Evolutionary conservation across 331 rosid species (phyloP).

Genomic region (Phaseolus coccineus): DNA sequence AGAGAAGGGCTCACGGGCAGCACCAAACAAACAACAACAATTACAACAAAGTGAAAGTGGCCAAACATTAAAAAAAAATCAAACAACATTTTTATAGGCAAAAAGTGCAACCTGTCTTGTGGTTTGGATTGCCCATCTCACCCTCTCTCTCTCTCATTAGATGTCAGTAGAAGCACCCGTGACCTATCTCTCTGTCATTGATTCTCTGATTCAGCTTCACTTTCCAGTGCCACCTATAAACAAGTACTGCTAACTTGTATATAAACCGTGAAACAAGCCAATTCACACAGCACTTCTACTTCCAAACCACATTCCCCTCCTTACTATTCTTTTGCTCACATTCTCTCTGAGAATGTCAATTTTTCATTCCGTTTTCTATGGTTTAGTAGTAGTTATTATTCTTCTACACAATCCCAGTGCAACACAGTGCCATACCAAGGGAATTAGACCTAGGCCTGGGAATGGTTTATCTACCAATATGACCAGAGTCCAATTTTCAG

Average conservation of each 20-base stretch:
- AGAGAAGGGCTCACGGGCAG: slow-evolving; percentile 80
- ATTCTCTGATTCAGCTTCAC: slow-evolving; percentile 63
- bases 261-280: slow-evolving; percentile 48
- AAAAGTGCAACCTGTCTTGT: slow-evolving; percentile 55
- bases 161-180: slow-evolving; percentile 81
- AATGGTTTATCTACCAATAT: slow-evolving; percentile 46
- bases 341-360: slow-evolving; percentile 60
- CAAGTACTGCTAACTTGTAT: slow-evolving; percentile 43
- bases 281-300: slow-evolving; percentile 35
- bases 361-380: slow-evolving; percentile 49
- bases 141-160: slow-evolving; percentile 17
- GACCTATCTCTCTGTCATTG: slow-evolving; percentile 61
- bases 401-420: slow-evolving; percentile 55
- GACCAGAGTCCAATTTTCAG: slow-evolving; percentile 73
- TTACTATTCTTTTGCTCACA: slow-evolving; percentile 34
- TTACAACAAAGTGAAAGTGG: slow-evolving; percentile 46
- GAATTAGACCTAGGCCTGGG: slow-evolving; percentile 56
- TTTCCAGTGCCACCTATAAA: slow-evolving; percentile 58
- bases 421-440: slow-evolving; percentile 75
- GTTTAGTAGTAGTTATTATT: slow-evolving; percentile 41
- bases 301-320: slow-evolving; percentile 36
- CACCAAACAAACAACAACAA: slow-evolving; percentile 61
- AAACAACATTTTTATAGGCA: slow-evolving; percentile 49
- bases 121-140: slow-evolving; percentile 51
- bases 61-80: slow-evolving; percentile 24